Percentiles rank a stretch among this genome's conserved stretches.
phyloP scores from a whole-genome alignment of 768 basidiomycete species.

The Trametes gibbosa region DNA sequence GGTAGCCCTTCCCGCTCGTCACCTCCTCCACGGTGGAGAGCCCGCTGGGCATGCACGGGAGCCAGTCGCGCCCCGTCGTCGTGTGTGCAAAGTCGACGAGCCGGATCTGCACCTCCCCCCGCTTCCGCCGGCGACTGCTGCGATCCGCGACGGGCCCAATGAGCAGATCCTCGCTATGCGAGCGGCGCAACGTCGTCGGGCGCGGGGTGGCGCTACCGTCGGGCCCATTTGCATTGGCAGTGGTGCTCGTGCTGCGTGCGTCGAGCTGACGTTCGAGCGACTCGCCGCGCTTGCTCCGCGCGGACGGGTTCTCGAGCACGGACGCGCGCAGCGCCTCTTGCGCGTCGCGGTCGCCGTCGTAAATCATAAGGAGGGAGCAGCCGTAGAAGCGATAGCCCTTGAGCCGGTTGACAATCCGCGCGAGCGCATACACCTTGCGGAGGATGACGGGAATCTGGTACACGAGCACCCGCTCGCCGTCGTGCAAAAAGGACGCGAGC shows the following conservation, averaged over 20 bases:
- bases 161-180: slow-evolving; percentile 78
- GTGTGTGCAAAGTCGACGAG: slow-evolving; percentile 99
- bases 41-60: slow-evolving; percentile 50
- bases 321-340: slow-evolving; percentile 72
- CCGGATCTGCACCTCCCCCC: slow-evolving; percentile 93
- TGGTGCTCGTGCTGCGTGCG: background rate
- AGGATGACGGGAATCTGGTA: slow-evolving; percentile 92
- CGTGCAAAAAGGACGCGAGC: slow-evolving; percentile 77
- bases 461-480: slow-evolving; percentile 79
- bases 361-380: slow-evolving; percentile 93
- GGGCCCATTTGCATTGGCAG: slow-evolving; percentile 25
- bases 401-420: slow-evolving; percentile 82
- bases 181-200: slow-evolving; percentile 56
- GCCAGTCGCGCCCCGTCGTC: slow-evolving; percentile 91
- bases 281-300: slow-evolving; percentile 71
- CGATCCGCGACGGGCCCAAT: slow-evolving; percentile 64
- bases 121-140: slow-evolving; percentile 61
- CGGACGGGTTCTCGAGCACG: slow-evolving; percentile 61
- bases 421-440: slow-evolving; percentile 91
- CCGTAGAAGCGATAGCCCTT: slow-evolving; percentile 99
- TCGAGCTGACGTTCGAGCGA: slow-evolving; percentile 58
- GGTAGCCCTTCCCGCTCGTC: slow-evolving; percentile 68
- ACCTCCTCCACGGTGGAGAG: slow-evolving; percentile 39
- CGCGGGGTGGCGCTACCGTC: slow-evolving; percentile 37
- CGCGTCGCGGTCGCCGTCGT: slow-evolving; percentile 89